These are phyloP conservation scores for Aspergillus clavatus DNA, from an alignment of 2,329 filamentous ascomycete species.

Conservation along the genomic window DNA sequence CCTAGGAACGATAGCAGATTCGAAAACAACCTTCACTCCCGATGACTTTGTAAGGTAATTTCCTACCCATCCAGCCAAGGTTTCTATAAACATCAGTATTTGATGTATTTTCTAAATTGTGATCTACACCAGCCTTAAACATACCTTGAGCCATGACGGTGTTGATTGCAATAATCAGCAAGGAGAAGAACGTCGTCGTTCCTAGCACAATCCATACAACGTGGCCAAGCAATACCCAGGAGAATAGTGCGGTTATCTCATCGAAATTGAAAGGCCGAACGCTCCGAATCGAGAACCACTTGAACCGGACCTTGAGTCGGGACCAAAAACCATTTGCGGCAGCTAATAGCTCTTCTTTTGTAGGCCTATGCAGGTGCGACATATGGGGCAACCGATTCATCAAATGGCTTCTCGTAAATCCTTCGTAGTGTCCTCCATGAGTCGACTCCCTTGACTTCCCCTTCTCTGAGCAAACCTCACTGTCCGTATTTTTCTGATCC, in stretches of 20 bases:
- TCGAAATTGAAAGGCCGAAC: constrained; percentile 91
- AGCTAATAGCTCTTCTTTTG: constrained; percentile 85
- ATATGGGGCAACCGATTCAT: constrained; percentile 63
- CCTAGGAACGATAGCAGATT: constrained; percentile 93
- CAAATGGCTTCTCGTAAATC: constrained; percentile 38
- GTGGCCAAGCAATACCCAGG: constrained; percentile 91
- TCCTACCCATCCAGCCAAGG: constrained; percentile 84
- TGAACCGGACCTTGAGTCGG: constrained; percentile 83
- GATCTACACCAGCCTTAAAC: constrained; percentile 21
- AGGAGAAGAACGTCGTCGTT: constrained; percentile 93
- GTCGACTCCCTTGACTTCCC: constrained; percentile 24
- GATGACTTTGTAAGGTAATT: constrained; percentile 94
- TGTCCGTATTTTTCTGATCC: constrained; percentile 5
- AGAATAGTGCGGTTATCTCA: constrained; percentile 92
- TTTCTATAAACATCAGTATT: constrained; percentile 56
- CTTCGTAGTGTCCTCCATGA: constrained; percentile 12
- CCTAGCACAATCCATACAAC: constrained; percentile 93
- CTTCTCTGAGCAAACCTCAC: constrained; percentile 10
- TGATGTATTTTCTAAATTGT: constrained; percentile 7
- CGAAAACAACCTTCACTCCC: constrained; percentile 89
- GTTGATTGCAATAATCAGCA: constrained; percentile 86
- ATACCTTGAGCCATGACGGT: constrained; percentile 90
- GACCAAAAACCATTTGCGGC: constrained; percentile 93
- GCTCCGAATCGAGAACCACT: constrained; percentile 95
- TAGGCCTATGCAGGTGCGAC: constrained; percentile 74